Evolutionary conservation across 441 rosid genomes (phyloP).

Genomic region (Manihot esculenta): DNA sequence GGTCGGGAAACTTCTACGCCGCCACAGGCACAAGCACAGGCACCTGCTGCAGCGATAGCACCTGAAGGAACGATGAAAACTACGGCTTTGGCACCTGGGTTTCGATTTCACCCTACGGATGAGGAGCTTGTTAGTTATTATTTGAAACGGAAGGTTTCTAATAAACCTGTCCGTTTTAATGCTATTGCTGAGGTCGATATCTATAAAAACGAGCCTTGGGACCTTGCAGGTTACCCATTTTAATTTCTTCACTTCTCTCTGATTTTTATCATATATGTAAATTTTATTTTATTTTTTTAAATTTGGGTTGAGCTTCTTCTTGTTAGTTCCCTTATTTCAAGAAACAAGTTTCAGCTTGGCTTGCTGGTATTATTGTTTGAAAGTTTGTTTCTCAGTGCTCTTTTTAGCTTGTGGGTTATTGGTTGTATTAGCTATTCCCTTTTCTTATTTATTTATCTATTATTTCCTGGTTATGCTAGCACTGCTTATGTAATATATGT

Average conservation of each 20-base stretch:
- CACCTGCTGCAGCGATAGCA: conserved; percentile 19
- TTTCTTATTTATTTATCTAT: background rate
- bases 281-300: background rate
- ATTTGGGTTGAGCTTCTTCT: background rate
- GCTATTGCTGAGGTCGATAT: conserved; percentile 83
- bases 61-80: conserved; percentile 23
- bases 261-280: background rate
- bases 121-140: conserved; percentile 81
- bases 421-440: background rate
- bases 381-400: background rate
- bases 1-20: conserved; percentile 36
- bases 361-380: background rate
- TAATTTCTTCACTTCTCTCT: background rate
- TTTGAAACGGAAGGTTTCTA: conserved; percentile 74
- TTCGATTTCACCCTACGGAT: conserved; percentile 85
- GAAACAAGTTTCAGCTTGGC: background rate
- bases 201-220: conserved; percentile 89
- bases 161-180: conserved; percentile 64
- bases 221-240: conserved; percentile 56
- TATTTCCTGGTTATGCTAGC: background rate
- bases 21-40: conserved; percentile 17
- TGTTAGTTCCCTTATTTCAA: background rate
- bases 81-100: conserved; percentile 85
- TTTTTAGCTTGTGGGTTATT: background rate
- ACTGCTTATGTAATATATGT: background rate